Evolutionary conservation across 257 asterid species (phyloP), one percentile per base, ranked within the genome.

Genomic region (Nicotiana tomentosiformis): DNA sequence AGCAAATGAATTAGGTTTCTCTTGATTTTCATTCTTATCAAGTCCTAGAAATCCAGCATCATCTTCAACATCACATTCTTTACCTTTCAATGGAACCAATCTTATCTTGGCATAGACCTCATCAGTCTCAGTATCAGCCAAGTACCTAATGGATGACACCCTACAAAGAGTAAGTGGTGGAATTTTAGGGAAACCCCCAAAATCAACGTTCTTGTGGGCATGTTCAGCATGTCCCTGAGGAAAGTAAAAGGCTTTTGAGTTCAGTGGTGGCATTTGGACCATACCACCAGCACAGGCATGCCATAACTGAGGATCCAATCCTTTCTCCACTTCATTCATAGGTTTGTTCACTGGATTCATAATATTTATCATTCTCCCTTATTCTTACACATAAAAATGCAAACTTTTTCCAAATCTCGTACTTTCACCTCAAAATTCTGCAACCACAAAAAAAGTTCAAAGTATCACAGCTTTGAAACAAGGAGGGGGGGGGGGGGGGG

Each of bases 201-300:
- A 91, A 86, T 91, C 96, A 1, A 89, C 87, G 16, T 68, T 83
- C 76, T 76, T 87, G 80, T 85, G 84, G 32, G 91, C 93, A 55
- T 93, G 96, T 80, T 94, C 97, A 55, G 92, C 88, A 78, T 94
- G 98, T 2, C 97, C 96, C 77, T 94, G 98, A 66, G 97, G 94
- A 66, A 94, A 94, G 78, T 94, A 94, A 43, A 88, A 91, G 14
- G 91, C 95, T 76, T 84, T 89, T 1, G 94, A 87, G 81, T 90
- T 90, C 32, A 86, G 70, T 4, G 89, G 87, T 9, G 97, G 92
- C 78, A 92, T 82, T 85, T 91, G 96, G 46, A 92, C 97, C 97
- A 94, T 90, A 10, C 98, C 97, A 37, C 96, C 97, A 3, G 98
- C 98, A 78, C 97, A 94, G 55, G 98, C 98, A 86, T 93, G 97